phyloP scores from a whole-genome alignment of 176 grass and related monocot species.

The Bolboschoenus planiculmis region DNA sequence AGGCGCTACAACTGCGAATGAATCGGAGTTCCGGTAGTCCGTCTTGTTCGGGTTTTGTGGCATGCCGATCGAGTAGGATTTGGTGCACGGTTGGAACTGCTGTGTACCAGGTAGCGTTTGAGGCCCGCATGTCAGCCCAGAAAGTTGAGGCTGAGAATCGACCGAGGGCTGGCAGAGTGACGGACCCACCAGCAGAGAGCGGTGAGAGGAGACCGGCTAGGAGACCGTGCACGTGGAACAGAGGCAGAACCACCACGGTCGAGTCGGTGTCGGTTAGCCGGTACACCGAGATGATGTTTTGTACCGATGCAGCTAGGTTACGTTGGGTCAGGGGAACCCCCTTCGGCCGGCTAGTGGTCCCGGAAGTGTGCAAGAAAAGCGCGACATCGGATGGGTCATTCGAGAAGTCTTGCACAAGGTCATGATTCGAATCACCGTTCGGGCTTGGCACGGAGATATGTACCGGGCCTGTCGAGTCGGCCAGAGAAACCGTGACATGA shows the following conservation, averaged over 20 bases:
- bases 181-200: constrained; percentile 52
- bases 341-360: constrained; percentile 91
- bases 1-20: constrained; percentile 93
- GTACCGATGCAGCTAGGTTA: constrained; percentile 80
- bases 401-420: too few relatives aligned
- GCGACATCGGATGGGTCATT: constrained; percentile 54
- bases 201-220: constrained; percentile 53
- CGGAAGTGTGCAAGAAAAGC: constrained; percentile 89
- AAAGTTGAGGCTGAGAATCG: constrained; percentile 87
- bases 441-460: constrained; percentile 20
- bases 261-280: constrained; percentile 47
- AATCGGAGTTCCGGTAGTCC: constrained; percentile 55
- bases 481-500: constrained; percentile 31
- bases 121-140: constrained; percentile 69
- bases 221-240: constrained; percentile 93
- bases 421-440: neutral
- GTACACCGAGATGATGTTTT: constrained; percentile 66
- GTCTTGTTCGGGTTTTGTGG: constrained; percentile 23
- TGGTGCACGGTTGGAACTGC: constrained; percentile 90
- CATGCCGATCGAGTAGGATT: constrained; percentile 79
- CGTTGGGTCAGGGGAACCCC: constrained; percentile 70
- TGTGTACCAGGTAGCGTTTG: constrained; percentile 79
- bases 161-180: constrained; percentile 40
- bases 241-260: constrained; percentile 66
- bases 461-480: constrained; percentile 20